These are phyloP conservation scores for Pythium brachiatum DNA, from an alignment of 352 stramenopile genomes.

Conservation along the genomic window DNA sequence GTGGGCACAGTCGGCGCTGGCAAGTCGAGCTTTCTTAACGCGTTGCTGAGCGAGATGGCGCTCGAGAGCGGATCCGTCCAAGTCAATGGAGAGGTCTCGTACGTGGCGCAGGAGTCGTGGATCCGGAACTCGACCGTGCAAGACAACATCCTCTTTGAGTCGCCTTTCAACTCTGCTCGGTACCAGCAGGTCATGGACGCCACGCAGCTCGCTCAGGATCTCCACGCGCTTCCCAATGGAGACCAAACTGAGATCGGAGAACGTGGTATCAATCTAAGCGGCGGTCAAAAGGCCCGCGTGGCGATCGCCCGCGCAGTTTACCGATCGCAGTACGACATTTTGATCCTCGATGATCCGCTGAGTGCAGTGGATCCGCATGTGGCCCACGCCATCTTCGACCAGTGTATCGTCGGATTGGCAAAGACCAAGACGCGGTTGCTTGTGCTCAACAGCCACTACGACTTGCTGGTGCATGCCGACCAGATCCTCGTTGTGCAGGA, in stretches of 20 bases:
- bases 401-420: conserved; percentile 30
- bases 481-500: conserved; percentile 32
- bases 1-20: conserved; percentile 39
- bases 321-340: conserved; percentile 32
- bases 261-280: conserved; percentile 39
- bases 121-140: conserved; percentile 36
- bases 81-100: conserved; percentile 28
- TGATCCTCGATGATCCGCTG: conserved; percentile 43
- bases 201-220: conserved; percentile 60
- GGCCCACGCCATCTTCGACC: conserved; percentile 35
- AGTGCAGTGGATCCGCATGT: conserved; percentile 42
- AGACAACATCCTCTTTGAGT: conserved; percentile 39
- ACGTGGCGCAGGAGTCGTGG: conserved; percentile 40
- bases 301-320: conserved; percentile 33
- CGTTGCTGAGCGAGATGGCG: conserved; percentile 38
- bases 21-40: conserved; percentile 43
- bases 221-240: conserved; percentile 62
- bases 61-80: conserved; percentile 22
- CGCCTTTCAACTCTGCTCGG: conserved; percentile 21
- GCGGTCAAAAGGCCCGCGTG: conserved; percentile 37
- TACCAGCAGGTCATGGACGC: conserved; percentile 47
- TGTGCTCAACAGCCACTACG: conserved; percentile 59
- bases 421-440: conserved; percentile 66
- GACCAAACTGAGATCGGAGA: conserved; percentile 74
- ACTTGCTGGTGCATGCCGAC: conserved; percentile 26